A percentile compares a stretch with the other conserved stretches of the same genome.
phyloP scores from a whole-genome alignment of 140 eudicot species.

The Flaveria floridana region DNA sequence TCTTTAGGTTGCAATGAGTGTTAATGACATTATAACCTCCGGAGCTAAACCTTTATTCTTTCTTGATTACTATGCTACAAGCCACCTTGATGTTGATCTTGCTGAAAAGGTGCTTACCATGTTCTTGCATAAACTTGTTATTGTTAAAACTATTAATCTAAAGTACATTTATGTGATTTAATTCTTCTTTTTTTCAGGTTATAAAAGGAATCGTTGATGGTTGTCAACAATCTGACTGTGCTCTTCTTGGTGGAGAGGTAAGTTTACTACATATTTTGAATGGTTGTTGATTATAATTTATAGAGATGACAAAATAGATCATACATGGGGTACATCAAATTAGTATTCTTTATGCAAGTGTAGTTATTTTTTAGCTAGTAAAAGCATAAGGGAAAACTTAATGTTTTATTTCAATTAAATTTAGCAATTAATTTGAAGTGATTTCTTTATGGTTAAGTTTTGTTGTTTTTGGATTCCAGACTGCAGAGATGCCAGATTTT shows the following conservation, averaged over 20 bases:
- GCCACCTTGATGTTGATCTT: conserved; percentile 93
- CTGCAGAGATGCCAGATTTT: conserved; percentile 96
- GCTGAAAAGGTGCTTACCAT: conserved; percentile 67
- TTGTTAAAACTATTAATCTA: not conserved
- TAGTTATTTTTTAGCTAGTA: not conserved
- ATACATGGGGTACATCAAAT: not conserved
- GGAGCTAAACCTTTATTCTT: conserved; percentile 97
- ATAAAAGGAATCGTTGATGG: conserved; percentile 86
- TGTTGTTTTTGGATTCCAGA: conserved; percentile 49
- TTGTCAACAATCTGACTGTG: conserved; percentile 78
- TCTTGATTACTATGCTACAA: conserved; percentile 95
- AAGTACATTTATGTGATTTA: not conserved
- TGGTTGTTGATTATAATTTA: not conserved
- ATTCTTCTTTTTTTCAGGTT: conserved; percentile 53
- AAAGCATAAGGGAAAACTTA: not conserved
- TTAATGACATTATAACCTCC: conserved; percentile 92
- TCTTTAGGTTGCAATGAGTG: conserved; percentile 94
- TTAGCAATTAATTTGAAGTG: not conserved
- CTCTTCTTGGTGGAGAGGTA: conserved; percentile 97
- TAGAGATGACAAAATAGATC: conserved; percentile 6
- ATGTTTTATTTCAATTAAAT: not conserved
- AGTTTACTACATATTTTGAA: not conserved
- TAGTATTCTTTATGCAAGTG: not conserved
- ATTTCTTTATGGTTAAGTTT: conserved; percentile 16
- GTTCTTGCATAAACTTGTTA: not conserved